Base-by-base conservation (phyloP, 495 filamentous ascomycete genomes). In the Aspergillus leporis region DNA sequence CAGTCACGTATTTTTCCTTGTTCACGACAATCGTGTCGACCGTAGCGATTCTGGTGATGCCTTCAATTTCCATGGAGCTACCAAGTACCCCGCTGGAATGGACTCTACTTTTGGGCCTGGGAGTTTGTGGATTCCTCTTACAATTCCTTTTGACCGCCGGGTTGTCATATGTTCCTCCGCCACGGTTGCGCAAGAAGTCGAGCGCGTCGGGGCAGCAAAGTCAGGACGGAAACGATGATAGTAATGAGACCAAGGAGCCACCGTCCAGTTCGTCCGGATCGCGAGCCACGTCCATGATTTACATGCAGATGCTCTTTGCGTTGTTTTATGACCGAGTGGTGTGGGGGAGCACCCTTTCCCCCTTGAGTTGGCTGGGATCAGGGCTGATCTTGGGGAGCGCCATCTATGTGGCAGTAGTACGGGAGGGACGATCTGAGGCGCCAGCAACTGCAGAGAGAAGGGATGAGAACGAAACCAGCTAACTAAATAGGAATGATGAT, bases 301-400 rank as follows among this genome's bases (percentile, higher is more conserved):
- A 96, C 67, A 91, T 86, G 46, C 89, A 95, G 70, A 93, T 98
- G 90, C 69, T 98, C 36, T 97, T 96, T 69, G 93, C 93, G 12
- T 76, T 96, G 16, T 83, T 82, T 14, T 92, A 91, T 66, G 93
- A 98, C 68, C 84, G 85, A 56, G 74, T 88, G 50, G 74, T 97
- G 13, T 97, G 88, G 79, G 88, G 89, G 1, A 84, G 81, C 23
- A 84, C 79, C 14, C 87, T 94, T 50, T 83, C 84, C 18, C 65
- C 78, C 32, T 71, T 86, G 61, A 91, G 88, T 54, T 80, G 92
- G 57, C 69, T 81, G 0, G 93, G 93, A 8, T 91, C 89, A 38
- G 86, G 78, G 30, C 66, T 97, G 60, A 96, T 98, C 59, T 69
- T 97, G 28, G 87, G 86, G 7, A 87, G 88, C 62, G 92, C 92